Evolutionary conservation across 352 stramenopile species (phyloP), one percentile per base, ranked within the genome.

Genomic region (Pythium phragmitis): DNA sequence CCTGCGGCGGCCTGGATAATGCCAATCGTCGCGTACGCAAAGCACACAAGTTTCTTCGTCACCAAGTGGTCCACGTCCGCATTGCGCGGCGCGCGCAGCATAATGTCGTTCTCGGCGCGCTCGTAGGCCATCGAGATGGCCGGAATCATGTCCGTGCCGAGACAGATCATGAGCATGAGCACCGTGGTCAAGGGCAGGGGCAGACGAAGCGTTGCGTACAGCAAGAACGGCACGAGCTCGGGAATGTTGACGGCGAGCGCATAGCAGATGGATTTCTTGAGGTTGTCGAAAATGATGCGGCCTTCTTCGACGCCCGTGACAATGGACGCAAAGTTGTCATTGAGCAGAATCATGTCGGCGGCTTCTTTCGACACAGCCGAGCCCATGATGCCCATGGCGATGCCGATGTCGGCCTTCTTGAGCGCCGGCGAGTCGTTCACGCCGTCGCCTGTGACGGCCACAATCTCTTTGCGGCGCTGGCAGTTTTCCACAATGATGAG

Each of bases 311-410:
- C 92, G 61, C 94, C 97, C 36, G 70, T 79, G 51, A 99, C 92
- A 65, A 99, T 98, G 11, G 93, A 98, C 7, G 92, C 91, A 75
- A 99, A 99, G 81, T 99, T 98, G 76, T 99, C 96, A 83, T 99
- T 87, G 34, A 98, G 65, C 19, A 99, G 68, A 69, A 98, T 97
- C 89, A 98, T 97, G 61, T 99, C 91, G 30, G 96, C 92, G 14
- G 92, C 92, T 64, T 97, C 85, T 65, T 97, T 98, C 41, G 96
- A 96, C 17, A 99, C 97, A 50, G 97, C 94, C 43, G 96, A 98
- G 63, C 97, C 97, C 76, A 94, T 97, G 68, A 98, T 98, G 54
- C 96, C 97, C 97, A 99, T 99, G 2, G 97, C 96, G 61, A 99
- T 95, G 75, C 97, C 97, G 73, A 99, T 98, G 63, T 99, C 93